These are phyloP conservation scores for Albophoma yamanashiensis DNA, from an alignment of 2,329 filamentous ascomycete species.

Conservation along the genomic window DNA sequence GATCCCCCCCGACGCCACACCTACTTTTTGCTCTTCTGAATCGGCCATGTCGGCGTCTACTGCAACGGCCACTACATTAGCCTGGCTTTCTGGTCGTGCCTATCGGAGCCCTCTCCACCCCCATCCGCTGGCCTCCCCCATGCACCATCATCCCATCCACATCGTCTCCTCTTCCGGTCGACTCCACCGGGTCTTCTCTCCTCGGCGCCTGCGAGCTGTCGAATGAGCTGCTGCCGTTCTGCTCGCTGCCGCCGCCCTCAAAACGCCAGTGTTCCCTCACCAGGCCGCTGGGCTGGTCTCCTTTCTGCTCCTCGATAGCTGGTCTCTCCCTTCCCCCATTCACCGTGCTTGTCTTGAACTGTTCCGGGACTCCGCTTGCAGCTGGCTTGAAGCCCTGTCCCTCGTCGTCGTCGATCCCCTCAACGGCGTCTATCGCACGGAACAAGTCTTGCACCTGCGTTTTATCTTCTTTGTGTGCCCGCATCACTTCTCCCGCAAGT, in stretches of 20 bases:
- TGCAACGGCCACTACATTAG: not conserved
- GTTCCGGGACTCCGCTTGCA: slow-evolving; percentile 9
- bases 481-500: slow-evolving; percentile 2
- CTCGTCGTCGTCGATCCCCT: not conserved
- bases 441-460: not conserved
- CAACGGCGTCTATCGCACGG: slow-evolving; percentile 1
- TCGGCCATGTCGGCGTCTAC: not conserved
- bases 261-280: slow-evolving; percentile 38
- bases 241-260: slow-evolving; percentile 27
- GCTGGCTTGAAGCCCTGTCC: slow-evolving; percentile 8
- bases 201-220: slow-evolving; percentile 23
- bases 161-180: slow-evolving; percentile 11
- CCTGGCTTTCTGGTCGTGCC: not conserved
- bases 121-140: not conserved
- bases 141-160: slow-evolving; percentile 5
- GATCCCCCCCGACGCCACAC: not conserved
- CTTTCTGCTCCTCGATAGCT: slow-evolving; percentile 34
- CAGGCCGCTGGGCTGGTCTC: slow-evolving; percentile 17
- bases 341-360: slow-evolving; percentile 24
- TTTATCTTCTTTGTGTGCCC: slow-evolving; percentile 4
- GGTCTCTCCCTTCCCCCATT: slow-evolving; percentile 36
- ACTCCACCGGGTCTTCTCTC: slow-evolving; percentile 21
- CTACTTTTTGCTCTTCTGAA: not conserved
- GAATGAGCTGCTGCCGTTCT: slow-evolving; percentile 18
- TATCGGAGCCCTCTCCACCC: not conserved